Conservation (phyloP, 1,139 yeast species). For the Blastobotrys illinoisensis region DNA sequence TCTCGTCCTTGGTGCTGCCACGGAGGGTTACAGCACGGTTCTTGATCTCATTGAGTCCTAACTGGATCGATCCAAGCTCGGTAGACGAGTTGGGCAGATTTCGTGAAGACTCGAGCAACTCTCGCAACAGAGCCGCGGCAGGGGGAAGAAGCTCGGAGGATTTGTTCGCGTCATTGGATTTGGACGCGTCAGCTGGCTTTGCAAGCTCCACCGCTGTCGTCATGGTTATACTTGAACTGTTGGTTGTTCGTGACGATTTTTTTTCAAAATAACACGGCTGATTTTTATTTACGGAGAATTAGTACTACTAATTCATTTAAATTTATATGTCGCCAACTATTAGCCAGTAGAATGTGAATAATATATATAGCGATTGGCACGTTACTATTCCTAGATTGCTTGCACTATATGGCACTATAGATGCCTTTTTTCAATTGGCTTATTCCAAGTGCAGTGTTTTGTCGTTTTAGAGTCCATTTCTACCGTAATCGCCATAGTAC, state of each 20-base stretch:
- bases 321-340: too few relatives aligned
- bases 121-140: conserved; percentile 43
- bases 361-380: too few relatives aligned
- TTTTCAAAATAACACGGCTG: not conserved
- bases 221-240: not conserved
- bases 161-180: conserved; percentile 2
- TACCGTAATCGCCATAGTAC: too few relatives aligned
- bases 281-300: too few relatives aligned
- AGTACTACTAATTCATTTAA: too few relatives aligned
- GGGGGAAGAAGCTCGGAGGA: conserved; percentile 36
- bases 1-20: conserved; percentile 39
- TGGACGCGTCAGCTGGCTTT: conserved; percentile 4
- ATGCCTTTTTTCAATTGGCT: too few relatives aligned
- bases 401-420: too few relatives aligned
- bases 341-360: too few relatives aligned
- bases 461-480: too few relatives aligned
- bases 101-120: conserved; percentile 63
- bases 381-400: too few relatives aligned
- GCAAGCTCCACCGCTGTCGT: conserved; percentile 1
- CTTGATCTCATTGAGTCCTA: conserved; percentile 72
- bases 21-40: conserved; percentile 62
- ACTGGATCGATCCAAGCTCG: conserved; percentile 65
- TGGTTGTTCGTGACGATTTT: too few relatives aligned
- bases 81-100: conserved; percentile 61
- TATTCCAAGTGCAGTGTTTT: too few relatives aligned